Conservation (phyloP, 1,284 basidiomycete genomes). For the Rhodotorula sp. region DNA sequence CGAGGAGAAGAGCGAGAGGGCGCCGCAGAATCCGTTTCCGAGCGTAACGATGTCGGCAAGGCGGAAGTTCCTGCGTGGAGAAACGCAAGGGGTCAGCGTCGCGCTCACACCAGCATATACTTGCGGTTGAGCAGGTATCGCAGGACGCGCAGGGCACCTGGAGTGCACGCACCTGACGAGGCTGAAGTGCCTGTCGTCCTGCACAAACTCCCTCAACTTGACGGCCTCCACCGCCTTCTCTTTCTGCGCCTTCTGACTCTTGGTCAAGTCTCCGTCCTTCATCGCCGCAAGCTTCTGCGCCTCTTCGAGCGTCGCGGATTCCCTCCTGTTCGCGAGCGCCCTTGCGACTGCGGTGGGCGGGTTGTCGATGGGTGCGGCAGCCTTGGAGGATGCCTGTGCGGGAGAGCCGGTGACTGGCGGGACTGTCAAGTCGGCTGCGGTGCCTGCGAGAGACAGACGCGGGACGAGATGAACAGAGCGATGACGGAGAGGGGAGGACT, state of each 20-base stretch:
- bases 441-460: slow-evolving; percentile 19
- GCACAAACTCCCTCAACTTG: slow-evolving; percentile 73
- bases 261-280: slow-evolving; percentile 6
- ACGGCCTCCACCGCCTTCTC: slow-evolving; percentile 4
- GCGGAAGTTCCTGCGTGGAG: slow-evolving; percentile 77
- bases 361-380: slow-evolving; percentile 16
- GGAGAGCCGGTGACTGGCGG: slow-evolving; percentile 33
- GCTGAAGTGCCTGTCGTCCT: slow-evolving; percentile 89
- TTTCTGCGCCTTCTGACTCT: background rate
- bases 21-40: slow-evolving; percentile 98
- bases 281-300: background rate
- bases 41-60: slow-evolving; percentile 98
- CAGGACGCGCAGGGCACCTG: background rate
- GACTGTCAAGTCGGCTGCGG: slow-evolving; percentile 33
- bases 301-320: slow-evolving; percentile 11
- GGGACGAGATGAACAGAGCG: background rate
- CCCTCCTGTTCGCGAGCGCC: slow-evolving; percentile 34
- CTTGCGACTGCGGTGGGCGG: slow-evolving; percentile 16
- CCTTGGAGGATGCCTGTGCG: slow-evolving; percentile 32
- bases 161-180: slow-evolving; percentile 70
- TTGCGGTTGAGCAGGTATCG: slow-evolving; percentile 8
- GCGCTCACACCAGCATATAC: background rate
- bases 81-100: background rate
- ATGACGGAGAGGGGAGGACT: background rate
- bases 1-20: slow-evolving; percentile 90